Evolutionary conservation across 257 asterid species (phyloP), one percentile per base, ranked within the genome.

Genomic region (Eucommia ulmoides): DNA sequence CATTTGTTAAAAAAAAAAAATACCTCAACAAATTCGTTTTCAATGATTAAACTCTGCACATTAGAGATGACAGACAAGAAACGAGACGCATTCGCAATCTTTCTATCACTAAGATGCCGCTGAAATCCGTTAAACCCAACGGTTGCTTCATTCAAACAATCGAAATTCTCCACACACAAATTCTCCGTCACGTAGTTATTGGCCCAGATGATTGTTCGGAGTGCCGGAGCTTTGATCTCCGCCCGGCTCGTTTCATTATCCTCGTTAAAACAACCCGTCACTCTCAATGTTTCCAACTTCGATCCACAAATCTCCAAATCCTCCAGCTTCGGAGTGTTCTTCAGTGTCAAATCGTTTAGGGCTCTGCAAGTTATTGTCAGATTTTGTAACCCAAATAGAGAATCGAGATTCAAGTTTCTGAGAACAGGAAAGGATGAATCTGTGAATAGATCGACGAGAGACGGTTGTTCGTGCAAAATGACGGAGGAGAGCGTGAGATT

Each of bases 351-450:
- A 21, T 81, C 73, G 33, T 72, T 75, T 9, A 88, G 59, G 0
- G 59, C 63, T 0, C 77, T 76, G 26, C 88, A 81, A 60, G 76
- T 67, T 1, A 88, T 33, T 25, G 70, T 54, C 9, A 88, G 76
- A 61, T 63, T 71, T 51, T 47, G 73, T 68, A 88, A n/a, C 11
- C 85, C 95, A 7, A 51, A 53, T 23, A 85, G 82, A 2, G 66
- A 59, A 16, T 79, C 95, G 3, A 88, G 42, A 22, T 66, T 78
- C 63, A 84, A 46, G 9, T 62, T 77, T 56, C 66, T 81, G 14
- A 88, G 92, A 71, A 33, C 22, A n/a, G 97, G 94, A 19, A 88
- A 88, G 1, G 94, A 77, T 1, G 82, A 64, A 41, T 52, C 60
- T 0, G 80, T 71, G 63, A 88, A 84, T 16, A 88, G 20, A 52